Base-by-base conservation (phyloP, 2,329 filamentous ascomycete genomes). In the Talaromyces sp. region DNA sequence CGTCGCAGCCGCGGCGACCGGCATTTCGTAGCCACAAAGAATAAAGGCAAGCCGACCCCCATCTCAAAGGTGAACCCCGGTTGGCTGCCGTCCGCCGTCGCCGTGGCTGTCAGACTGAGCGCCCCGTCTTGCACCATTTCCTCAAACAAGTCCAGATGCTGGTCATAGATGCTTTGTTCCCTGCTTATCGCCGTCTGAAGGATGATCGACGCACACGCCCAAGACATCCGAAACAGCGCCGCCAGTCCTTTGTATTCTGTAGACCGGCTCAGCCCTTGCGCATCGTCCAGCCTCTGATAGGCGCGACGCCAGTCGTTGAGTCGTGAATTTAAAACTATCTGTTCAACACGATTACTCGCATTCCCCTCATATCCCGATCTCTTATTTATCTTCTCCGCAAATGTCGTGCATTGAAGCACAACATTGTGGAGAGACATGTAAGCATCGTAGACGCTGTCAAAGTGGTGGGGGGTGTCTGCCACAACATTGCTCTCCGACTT, bases 1-100 rank as follows among this genome's bases (percentile, higher is more conserved):
- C 67, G 64, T 8, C 70, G 64, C n/a, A 69, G 26, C 1, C 1
- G 13, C 29, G 64, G 64, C 17, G 64, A 54, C n/a, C 70, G 68
- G 43, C 70, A 72, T 54, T 66, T 70, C 26, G 67, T 41, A 9
- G 56, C 60, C 8, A 66, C 67, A 14, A 67, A 38, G 31, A 64
- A 67, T n/a, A 72, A 26, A n/a, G 54, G 31, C 54, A 41, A 9
- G 0, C 54, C 35, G 24, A 38, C 54, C 2, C 32, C 35, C 21
- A 41, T 27, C 8, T 55, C 35, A 26, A 43, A 55, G 11, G n/a
- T 55, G 27, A 55, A 38, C 3, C 14, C 31, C 8, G 31, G 54
- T 11, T 55, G 27, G 19, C 31, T 41, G 8, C 32, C 52, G 27
- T 35, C 19, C 1, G 27, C n/a, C 4, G 24, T 13, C 6, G 27